Evolutionary conservation across 2,329 filamentous ascomycete species (phyloP).

Genomic region (Botrytis byssoidea): DNA sequence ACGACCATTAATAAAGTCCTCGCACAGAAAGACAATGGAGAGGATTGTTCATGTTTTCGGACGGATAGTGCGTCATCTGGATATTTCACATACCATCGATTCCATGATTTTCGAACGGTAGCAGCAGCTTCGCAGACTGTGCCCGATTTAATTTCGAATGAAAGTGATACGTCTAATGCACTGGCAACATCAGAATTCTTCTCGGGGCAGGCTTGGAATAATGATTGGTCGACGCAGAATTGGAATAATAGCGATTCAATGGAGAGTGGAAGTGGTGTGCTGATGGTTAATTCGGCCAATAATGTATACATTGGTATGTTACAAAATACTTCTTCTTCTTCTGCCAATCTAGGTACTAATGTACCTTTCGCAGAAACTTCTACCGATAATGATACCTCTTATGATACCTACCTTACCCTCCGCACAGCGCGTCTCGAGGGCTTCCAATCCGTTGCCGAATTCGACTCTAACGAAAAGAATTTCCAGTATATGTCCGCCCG

Average conservation of each 20-base stretch:
- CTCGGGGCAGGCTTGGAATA: constrained; percentile 27
- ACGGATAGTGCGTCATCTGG: constrained; percentile 34
- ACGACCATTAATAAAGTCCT: constrained; percentile 7
- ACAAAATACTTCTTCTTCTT: not conserved
- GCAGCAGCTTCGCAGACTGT: constrained; percentile 18
- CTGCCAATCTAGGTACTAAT: not conserved
- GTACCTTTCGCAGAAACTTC: constrained; percentile 25
- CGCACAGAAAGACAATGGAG: constrained; percentile 33
- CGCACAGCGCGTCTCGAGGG: constrained; percentile 32
- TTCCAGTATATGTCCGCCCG: constrained; percentile 35
- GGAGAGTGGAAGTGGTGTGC: constrained; percentile 26
- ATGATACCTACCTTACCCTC: constrained; percentile 36
- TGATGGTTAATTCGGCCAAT: constrained; percentile 36
- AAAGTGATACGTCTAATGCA: constrained; percentile 26
- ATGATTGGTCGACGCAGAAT: constrained; percentile 34
- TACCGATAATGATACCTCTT: constrained; percentile 26
- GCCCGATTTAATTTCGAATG: constrained; percentile 26
- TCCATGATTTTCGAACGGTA: constrained; percentile 35
- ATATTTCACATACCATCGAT: constrained; percentile 36
- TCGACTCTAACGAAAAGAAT: constrained; percentile 34
- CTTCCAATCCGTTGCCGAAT: constrained; percentile 37
- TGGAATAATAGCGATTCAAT: constrained; percentile 36
- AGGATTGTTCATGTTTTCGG: constrained; percentile 35
- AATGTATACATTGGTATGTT: constrained; percentile 37
- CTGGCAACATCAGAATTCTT: constrained; percentile 33